Percentiles rank a stretch among this genome's conserved stretches.
phyloP scores from a whole-genome alignment of 768 basidiomycete species.

The Hemileccinum rubropunctum region DNA sequence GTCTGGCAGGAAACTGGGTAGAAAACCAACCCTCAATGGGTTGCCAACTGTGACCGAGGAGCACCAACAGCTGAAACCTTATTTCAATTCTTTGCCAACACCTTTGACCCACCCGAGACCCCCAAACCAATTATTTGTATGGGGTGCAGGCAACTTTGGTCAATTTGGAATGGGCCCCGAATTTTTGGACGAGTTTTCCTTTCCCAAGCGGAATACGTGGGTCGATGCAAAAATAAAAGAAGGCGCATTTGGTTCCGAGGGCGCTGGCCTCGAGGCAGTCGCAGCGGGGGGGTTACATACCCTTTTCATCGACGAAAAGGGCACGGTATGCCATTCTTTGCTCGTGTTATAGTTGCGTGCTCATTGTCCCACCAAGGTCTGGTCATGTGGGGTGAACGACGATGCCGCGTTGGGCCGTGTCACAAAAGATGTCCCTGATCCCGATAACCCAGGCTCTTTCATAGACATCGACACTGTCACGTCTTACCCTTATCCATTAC shows the following conservation, averaged over 20 bases:
- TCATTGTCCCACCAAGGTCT: conserved; percentile 48
- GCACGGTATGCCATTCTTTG: conserved; percentile 61
- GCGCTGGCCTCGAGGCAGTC: conserved; percentile 79
- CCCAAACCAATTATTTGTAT: conserved; percentile 73
- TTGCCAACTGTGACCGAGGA: conserved; percentile 30
- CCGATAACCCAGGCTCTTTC: conserved; percentile 55
- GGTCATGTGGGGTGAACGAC: conserved; percentile 87
- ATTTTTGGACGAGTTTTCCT: conserved; percentile 64
- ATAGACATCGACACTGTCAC: conserved; percentile 53
- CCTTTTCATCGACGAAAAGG: conserved; percentile 84
- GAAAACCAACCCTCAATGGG: conserved; percentile 31
- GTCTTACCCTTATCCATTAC: conserved; percentile 61
- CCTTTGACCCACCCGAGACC: conserved; percentile 59
- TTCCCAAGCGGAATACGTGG: conserved; percentile 76
- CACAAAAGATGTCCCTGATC: conserved; percentile 59
- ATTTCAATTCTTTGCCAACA: conserved; percentile 64
- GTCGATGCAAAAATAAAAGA: conserved; percentile 72
- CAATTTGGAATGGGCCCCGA: conserved; percentile 91
- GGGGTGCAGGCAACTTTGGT: conserved; percentile 93
- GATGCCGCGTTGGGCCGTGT: conserved; percentile 84
- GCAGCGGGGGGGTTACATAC: conserved; percentile 88
- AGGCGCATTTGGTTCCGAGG: conserved; percentile 65
- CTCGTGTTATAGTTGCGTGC: not conserved
- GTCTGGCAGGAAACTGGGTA: conserved; percentile 27
- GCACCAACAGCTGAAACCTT: conserved; percentile 47